phyloP scores from a whole-genome alignment of 2,329 filamentous ascomycete species.

The Chaetomiaceae sp. region DNA sequence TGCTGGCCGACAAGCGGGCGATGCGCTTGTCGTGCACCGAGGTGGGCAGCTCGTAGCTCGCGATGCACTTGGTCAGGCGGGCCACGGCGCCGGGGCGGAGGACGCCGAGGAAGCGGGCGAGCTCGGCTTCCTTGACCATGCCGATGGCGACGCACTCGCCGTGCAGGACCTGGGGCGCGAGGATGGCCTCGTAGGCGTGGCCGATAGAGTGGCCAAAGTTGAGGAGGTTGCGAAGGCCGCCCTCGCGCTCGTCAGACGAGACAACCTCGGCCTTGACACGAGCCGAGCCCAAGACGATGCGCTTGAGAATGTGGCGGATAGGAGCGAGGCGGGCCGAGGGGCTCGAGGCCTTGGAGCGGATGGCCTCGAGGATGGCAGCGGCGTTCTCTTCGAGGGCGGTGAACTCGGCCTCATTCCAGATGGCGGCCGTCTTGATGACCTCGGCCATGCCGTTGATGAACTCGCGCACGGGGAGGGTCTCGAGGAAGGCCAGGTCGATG shows the following conservation, averaged over 20 bases:
- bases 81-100: conserved; percentile 83
- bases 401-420: conserved; percentile 89
- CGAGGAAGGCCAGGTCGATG: conserved; percentile 86
- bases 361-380: conserved; percentile 65
- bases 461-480: conserved; percentile 83
- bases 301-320: conserved; percentile 66
- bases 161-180: conserved; percentile 92
- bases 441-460: conserved; percentile 99
- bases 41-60: conserved; percentile 87
- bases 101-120: conserved; percentile 83
- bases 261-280: conserved; percentile 92
- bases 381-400: conserved; percentile 78
- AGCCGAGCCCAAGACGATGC: conserved; percentile 84
- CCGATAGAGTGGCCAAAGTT: conserved; percentile 99
- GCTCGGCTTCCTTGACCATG: conserved; percentile 96
- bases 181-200: conserved; percentile 90
- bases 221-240: conserved; percentile 85
- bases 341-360: conserved; percentile 56
- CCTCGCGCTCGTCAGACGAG: conserved; percentile 89
- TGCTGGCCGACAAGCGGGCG: conserved; percentile 75
- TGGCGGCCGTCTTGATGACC: conserved; percentile 95
- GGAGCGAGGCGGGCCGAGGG: conserved; percentile 50
- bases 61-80: conserved; percentile 84
- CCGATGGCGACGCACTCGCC: conserved; percentile 95
- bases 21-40: conserved; percentile 80